These are phyloP conservation scores for Hypoxylon sp. DNA, from an alignment of 2,329 filamentous ascomycete species.

Conservation along the genomic window DNA sequence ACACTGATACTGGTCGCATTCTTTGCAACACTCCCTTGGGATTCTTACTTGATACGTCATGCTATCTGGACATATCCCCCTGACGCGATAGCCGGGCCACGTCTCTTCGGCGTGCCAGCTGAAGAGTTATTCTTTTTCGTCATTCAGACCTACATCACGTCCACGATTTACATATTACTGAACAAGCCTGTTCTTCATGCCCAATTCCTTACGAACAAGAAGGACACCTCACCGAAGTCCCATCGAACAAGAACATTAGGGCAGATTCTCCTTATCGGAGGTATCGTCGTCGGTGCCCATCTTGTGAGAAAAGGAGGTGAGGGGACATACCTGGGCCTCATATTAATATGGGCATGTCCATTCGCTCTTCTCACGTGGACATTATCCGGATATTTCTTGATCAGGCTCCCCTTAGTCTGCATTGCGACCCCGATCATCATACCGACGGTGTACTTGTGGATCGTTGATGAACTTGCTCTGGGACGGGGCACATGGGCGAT, in stretches of 20 bases:
- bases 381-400: slow-evolving; percentile 73
- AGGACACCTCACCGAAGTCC: slow-evolving; percentile 46
- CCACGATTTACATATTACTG: slow-evolving; percentile 74
- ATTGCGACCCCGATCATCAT: slow-evolving; percentile 71
- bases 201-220: slow-evolving; percentile 56
- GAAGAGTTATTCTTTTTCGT: slow-evolving; percentile 85
- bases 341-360: slow-evolving; percentile 76
- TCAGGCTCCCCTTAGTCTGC: slow-evolving; percentile 69
- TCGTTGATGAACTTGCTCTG: slow-evolving; percentile 77
- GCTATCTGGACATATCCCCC: slow-evolving; percentile 79
- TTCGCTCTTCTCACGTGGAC: slow-evolving; percentile 75
- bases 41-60: slow-evolving; percentile 78
- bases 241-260: slow-evolving; percentile 58
- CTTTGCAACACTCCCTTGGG: slow-evolving; percentile 78
- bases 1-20: slow-evolving; percentile 75
- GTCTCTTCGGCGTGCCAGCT: slow-evolving; percentile 73
- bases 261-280: slow-evolving; percentile 61
- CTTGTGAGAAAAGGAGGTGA: slow-evolving; percentile 61
- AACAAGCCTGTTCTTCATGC: slow-evolving; percentile 72
- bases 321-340: slow-evolving; percentile 77
- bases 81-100: slow-evolving; percentile 73
- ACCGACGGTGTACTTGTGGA: slow-evolving; percentile 78
- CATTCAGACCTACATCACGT: slow-evolving; percentile 81
- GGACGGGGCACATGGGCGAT: slow-evolving; percentile 80
- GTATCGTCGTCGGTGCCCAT: slow-evolving; percentile 60